Evolutionary conservation across 2,329 filamentous ascomycete species (phyloP), one percentile per base, ranked within the genome.

Genomic region (Aspergillus sp.): DNA sequence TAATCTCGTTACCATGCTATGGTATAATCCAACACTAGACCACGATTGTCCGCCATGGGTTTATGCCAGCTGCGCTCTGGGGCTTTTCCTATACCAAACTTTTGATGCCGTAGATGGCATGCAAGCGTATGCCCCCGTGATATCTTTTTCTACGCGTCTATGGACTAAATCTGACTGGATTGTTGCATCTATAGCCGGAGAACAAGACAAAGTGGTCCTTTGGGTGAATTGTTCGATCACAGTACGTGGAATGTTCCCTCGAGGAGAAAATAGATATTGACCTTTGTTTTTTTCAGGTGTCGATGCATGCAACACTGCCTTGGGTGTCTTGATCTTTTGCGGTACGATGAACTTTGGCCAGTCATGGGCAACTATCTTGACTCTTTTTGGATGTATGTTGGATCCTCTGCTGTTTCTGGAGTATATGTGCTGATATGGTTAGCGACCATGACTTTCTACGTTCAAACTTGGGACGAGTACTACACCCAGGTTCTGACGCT

Each of bases 381-480:
- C 79, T 5, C 78, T 96, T 11, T 95, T 95, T 70, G 88, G 85
- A 55, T 85, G 87, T 89, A 73, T 50, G 81, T 68, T 30, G 12
- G 27, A n/a, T 6, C 29, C 27, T 33, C 28, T 12, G 6, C 6
- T 12, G 4, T 8, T 30, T 12, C 7, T n/a, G n/a, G 5, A 11
- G 7, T 40, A 31, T 13, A 40, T 39, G 2, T 27, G 40, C 44
- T 58, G 37, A 55, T 39, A 26, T 35, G 9, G 30, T 29, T 42
- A 89, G 85, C 87, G 6, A 81, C 91, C 46, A 75, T 94, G 58
- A 96, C 93, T n/a, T 98, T 98, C 69, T 97, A 97, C 67, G 86
- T 97, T 34, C 93, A 97, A 67, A 97, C 93, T 30, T 98, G 93
- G 93, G 93, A 98, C 62, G 93, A 97, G 67, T 98, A 97, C 71